phyloP scores from a whole-genome alignment of 768 basidiomycete genomes.

The Hygrocybe punicea region DNA sequence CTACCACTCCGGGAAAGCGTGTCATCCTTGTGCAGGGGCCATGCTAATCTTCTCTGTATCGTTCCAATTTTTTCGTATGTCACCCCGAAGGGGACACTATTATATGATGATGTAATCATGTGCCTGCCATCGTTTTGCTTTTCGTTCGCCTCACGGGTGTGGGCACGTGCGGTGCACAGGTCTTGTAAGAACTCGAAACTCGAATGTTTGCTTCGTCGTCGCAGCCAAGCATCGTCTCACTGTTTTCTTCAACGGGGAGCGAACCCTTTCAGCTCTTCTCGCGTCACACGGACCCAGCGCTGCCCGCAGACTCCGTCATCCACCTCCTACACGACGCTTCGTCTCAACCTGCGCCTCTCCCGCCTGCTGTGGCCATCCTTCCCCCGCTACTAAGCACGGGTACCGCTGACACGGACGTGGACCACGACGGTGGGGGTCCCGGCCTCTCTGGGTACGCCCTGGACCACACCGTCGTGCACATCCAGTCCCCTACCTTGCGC shows the following conservation, averaged over 20 bases:
- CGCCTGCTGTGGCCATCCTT: conserved; percentile 48
- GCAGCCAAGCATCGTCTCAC: conserved; percentile 62
- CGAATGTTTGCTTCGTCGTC: conserved; percentile 57
- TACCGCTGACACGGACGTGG: conserved; percentile 8
- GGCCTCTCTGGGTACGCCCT: conserved; percentile 41
- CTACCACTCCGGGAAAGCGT: conserved; percentile 95
- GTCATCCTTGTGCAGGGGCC: conserved; percentile 99
- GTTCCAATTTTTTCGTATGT: conserved; percentile 99
- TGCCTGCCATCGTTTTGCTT: conserved; percentile 21
- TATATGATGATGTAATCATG: not conserved
- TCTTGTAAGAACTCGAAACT: not conserved
- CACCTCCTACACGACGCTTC: conserved; percentile 59
- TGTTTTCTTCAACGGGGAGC: conserved; percentile 72
- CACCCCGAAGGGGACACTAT: conserved; percentile 79
- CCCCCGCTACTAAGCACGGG: conserved; percentile 14
- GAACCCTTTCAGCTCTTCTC: conserved; percentile 60
- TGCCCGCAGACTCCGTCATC: conserved; percentile 62
- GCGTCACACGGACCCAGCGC: conserved; percentile 41
- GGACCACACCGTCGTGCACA: conserved; percentile 68
- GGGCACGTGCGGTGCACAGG: no score
- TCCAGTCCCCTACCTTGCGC: conserved; percentile 71
- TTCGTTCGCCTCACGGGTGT: conserved; percentile 24
- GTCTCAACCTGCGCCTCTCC: conserved; percentile 47
- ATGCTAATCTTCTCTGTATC: conserved; percentile 99
- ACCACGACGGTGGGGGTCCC: conserved; percentile 28